These are phyloP conservation scores for Saururus chinensis DNA, from an alignment of 164 flowering plant species.

Conservation along the genomic window DNA sequence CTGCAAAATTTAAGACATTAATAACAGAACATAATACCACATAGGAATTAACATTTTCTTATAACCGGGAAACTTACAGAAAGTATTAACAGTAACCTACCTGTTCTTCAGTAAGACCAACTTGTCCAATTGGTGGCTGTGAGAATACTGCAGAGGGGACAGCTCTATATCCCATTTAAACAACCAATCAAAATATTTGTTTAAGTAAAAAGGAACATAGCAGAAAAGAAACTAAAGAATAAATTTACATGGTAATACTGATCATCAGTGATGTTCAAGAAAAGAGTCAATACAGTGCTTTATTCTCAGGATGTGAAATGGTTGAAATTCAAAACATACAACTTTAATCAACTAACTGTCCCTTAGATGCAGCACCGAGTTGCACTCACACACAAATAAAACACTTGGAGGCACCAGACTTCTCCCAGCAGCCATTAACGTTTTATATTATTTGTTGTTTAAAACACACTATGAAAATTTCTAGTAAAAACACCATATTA, in stretches of 20 bases:
- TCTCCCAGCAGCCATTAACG: too few relatives aligned
- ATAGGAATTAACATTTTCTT: background rate
- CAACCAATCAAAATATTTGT: background rate
- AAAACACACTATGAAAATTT: too few relatives aligned
- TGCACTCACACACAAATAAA: too few relatives aligned
- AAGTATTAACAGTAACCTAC: conserved; percentile 19
- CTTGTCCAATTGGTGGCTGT: conserved; percentile 94
- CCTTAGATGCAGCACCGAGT: too few relatives aligned
- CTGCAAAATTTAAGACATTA: conserved; percentile 25
- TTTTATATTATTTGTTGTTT: too few relatives aligned
- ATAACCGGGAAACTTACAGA: background rate
- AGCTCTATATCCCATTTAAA: conserved; percentile 33
- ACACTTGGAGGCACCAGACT: too few relatives aligned
- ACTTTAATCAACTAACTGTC: too few relatives aligned
- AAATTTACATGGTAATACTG: too few relatives aligned
- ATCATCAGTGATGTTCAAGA: background rate
- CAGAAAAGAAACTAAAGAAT: background rate
- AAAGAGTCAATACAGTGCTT: too few relatives aligned
- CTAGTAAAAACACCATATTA: too few relatives aligned
- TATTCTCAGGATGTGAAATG: too few relatives aligned
- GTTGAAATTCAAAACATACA: too few relatives aligned
- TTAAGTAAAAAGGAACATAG: background rate
- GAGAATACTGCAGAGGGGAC: conserved; percentile 93
- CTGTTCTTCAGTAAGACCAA: conserved; percentile 96
- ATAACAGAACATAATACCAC: background rate